Evolutionary conservation across 129 eudicot species (phyloP).

Genomic region (Saussurea involucrata): DNA sequence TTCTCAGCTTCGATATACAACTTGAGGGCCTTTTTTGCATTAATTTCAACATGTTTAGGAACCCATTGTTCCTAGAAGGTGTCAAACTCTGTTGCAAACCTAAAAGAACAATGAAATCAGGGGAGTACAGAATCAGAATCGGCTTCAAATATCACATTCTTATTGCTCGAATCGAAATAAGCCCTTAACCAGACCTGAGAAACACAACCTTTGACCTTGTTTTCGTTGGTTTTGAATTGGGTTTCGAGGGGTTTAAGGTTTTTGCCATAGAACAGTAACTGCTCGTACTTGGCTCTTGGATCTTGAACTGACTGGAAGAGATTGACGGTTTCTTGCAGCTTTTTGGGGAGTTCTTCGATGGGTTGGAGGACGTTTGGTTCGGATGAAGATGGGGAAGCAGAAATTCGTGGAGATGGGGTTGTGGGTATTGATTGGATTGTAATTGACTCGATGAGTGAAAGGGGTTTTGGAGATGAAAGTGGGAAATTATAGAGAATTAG

Average conservation of each 20-base stretch:
- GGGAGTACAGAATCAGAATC: constrained; percentile 84
- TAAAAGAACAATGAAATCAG: constrained; percentile 64
- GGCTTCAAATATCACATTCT: constrained; percentile 65
- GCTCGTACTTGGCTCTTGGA: constrained; percentile 82
- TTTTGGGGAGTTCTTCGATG: constrained; percentile 71
- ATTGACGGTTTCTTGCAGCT: constrained; percentile 67
- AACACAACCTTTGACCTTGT: constrained; percentile 89
- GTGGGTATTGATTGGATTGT: constrained; percentile 51
- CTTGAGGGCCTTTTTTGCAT: constrained; percentile 74
- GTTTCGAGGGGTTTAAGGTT: constrained; percentile 53
- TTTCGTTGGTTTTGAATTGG: constrained; percentile 49
- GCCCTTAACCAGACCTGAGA: constrained; percentile 94
- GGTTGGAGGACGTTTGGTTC: constrained; percentile 35
- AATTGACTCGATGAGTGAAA: constrained; percentile 35
- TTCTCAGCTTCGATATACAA: constrained; percentile 60
- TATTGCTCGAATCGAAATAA: constrained; percentile 35
- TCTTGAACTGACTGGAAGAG: constrained; percentile 71
- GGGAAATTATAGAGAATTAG: constrained; percentile 16
- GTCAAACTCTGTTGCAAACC: constrained; percentile 86
- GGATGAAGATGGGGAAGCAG: constrained; percentile 24
- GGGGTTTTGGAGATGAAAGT: neutral
- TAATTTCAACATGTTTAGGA: constrained; percentile 74
- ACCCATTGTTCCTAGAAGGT: constrained; percentile 90
- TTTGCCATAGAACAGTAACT: constrained; percentile 60
- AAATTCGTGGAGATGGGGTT: constrained; percentile 29